Percentiles rank a stretch among this genome's conserved stretches.
Conservation (phyloP, 192 early-diverging fungal species). For the Backusella circina region DNA sequence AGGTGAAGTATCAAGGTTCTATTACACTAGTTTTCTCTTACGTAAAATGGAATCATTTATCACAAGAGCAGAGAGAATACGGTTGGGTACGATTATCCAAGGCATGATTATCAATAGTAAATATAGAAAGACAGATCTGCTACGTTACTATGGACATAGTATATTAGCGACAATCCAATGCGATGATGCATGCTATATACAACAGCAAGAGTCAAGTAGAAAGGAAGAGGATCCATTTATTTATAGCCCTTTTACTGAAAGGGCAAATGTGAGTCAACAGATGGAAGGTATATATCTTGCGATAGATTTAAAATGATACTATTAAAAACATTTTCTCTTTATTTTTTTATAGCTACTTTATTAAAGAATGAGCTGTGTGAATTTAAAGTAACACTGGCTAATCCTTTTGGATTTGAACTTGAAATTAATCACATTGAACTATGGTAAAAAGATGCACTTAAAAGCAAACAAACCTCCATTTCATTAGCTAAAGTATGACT, state of each 20-base stretch:
- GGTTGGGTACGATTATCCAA: conserved; percentile 48
- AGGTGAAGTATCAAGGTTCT: conserved; percentile 51
- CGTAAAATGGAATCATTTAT: conserved; percentile 57
- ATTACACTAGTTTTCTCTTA: conserved; percentile 59
- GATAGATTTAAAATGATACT: too few species aligned
- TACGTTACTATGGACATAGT: conserved; percentile 53
- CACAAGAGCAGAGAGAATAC: conserved; percentile 56
- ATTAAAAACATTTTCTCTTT: background rate
- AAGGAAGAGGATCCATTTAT: conserved; percentile 63
- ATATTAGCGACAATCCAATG: conserved; percentile 43
- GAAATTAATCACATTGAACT: conserved; percentile 64
- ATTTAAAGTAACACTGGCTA: conserved; percentile 68
- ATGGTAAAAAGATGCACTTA: conserved; percentile 43
- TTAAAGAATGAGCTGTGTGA: conserved; percentile 63
- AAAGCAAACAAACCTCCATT: background rate
- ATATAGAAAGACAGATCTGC: conserved; percentile 16
- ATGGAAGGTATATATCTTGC: background rate
- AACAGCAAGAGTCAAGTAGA: conserved; percentile 4
- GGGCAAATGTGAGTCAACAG: conserved; percentile 14
- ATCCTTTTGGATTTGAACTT: conserved; percentile 78
- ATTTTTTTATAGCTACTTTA: conserved; percentile 37
- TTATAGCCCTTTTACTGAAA: conserved; percentile 72
- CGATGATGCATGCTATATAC: conserved; percentile 11
- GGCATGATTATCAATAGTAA: conserved; percentile 48
- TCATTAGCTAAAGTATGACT: background rate